A percentile compares a stretch with the other conserved stretches of the same genome.
These are phyloP conservation scores for Physcomitrellopsis africana DNA, from an alignment of 225 moss, liverwort and hornwort species.

Conservation along the genomic window DNA sequence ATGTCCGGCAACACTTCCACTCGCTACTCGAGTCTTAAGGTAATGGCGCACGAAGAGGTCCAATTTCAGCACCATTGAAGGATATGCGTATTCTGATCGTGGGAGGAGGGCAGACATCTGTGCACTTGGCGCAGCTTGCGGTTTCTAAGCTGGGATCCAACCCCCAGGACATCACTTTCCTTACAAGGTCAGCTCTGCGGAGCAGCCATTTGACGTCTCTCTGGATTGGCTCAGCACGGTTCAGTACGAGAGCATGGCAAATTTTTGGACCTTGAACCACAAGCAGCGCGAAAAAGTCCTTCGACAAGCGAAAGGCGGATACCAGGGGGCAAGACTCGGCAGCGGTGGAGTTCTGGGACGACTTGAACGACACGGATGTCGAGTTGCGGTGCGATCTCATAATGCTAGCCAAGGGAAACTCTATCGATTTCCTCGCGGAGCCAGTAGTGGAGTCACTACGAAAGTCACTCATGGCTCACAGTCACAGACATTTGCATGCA, in stretches of 20 bases:
- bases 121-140: slow-evolving; percentile 23
- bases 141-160: background rate
- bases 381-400: background rate
- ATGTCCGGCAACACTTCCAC: background rate
- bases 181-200: background rate
- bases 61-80: background rate
- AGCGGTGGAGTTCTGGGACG: slow-evolving; percentile 15
- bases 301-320: slow-evolving; percentile 6
- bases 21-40: background rate
- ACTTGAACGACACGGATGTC: background rate
- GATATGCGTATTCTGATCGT: slow-evolving; percentile 10
- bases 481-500: background rate
- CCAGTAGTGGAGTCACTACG: background rate
- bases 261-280: background rate
- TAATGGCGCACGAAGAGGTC: too few species aligned
- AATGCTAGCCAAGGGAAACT: background rate
- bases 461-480: background rate
- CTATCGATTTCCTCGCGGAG: background rate
- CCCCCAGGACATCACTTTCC: slow-evolving; percentile 4
- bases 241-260: background rate
- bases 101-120: slow-evolving; percentile 13
- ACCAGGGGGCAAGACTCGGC: background rate
- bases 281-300: background rate
- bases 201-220: slow-evolving; percentile 16
- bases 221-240: slow-evolving; percentile 12